phyloP scores from a whole-genome alignment of 2,329 filamentous ascomycete genomes.

The Huntiella savannae region DNA sequence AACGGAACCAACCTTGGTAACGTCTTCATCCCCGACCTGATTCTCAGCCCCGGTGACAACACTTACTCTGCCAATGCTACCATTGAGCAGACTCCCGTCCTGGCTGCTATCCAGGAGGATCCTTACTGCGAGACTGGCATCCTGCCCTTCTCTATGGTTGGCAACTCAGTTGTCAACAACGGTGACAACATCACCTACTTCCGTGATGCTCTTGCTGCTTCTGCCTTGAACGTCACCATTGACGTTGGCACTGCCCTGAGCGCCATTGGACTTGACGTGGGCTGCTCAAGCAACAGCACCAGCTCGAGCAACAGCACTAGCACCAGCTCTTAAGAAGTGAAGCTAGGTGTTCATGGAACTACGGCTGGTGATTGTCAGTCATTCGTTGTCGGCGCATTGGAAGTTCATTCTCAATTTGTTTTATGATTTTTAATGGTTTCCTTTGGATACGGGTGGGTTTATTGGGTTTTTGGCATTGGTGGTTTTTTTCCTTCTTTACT shows the following conservation, averaged over 20 bases:
- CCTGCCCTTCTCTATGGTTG: conserved; percentile 35
- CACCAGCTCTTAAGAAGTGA: not conserved
- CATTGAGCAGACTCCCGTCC: conserved; percentile 30
- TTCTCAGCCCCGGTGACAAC: conserved; percentile 40
- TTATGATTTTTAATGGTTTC: no score
- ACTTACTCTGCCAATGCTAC: conserved; percentile 32
- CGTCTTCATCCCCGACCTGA: conserved; percentile 36
- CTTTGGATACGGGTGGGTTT: no score
- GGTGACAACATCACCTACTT: conserved; percentile 37
- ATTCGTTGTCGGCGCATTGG: not conserved
- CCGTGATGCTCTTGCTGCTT: conserved; percentile 30
- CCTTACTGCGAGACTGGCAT: conserved; percentile 35
- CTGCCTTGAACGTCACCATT: conserved; percentile 32
- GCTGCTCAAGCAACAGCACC: conserved; percentile 1
- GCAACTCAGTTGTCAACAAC: conserved; percentile 30
- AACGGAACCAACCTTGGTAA: conserved; percentile 32
- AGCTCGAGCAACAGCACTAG: not conserved
- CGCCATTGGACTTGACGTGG: conserved; percentile 16
- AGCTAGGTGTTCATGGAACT: no score
- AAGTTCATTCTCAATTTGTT: no score
- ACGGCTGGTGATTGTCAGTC: no score
- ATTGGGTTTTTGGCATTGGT: no score
- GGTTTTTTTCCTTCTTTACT: not conserved
- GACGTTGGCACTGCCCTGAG: conserved; percentile 28
- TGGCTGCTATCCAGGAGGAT: conserved; percentile 22